Evolutionary conservation across 2,329 filamentous ascomycete species (phyloP).

Genomic region (Fusarium austroafricanum): DNA sequence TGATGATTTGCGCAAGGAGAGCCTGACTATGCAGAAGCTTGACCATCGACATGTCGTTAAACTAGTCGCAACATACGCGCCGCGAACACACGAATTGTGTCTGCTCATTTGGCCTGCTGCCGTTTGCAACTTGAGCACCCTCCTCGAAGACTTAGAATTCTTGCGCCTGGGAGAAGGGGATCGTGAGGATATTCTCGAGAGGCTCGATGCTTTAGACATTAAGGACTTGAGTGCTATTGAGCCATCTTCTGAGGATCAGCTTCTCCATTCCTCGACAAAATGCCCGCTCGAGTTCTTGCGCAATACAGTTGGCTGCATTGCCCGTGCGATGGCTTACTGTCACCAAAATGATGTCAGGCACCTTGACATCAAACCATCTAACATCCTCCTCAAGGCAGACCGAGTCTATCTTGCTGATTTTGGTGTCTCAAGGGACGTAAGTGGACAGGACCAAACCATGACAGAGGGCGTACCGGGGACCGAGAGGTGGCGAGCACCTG

Average conservation of each 20-base stretch:
- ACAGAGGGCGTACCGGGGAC: slow-evolving; percentile 57
- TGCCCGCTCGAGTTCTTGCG: slow-evolving; percentile 57
- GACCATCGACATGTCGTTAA: slow-evolving; percentile 61
- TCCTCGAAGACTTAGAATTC: slow-evolving; percentile 58
- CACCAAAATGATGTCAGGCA: slow-evolving; percentile 58
- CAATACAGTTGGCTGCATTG: slow-evolving; percentile 58
- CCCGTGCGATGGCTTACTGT: slow-evolving; percentile 57
- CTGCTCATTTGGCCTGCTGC: slow-evolving; percentile 62
- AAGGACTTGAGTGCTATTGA: slow-evolving; percentile 53
- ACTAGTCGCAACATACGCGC: slow-evolving; percentile 60
- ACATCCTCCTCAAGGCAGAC: slow-evolving; percentile 59
- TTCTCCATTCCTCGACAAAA: slow-evolving; percentile 40
- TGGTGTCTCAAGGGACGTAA: slow-evolving; percentile 61
- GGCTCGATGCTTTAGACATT: slow-evolving; percentile 54
- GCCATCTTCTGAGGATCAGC: slow-evolving; percentile 34
- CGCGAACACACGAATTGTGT: slow-evolving; percentile 55
- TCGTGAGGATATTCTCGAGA: slow-evolving; percentile 54
- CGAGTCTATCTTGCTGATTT: slow-evolving; percentile 63
- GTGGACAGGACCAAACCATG: slow-evolving; percentile 58
- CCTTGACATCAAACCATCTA: slow-evolving; percentile 61
- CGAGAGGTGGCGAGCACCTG: slow-evolving; percentile 59
- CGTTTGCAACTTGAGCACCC: slow-evolving; percentile 57
- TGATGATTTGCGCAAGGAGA: slow-evolving; percentile 58
- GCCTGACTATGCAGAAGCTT: slow-evolving; percentile 60
- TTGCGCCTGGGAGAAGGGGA: slow-evolving; percentile 54